A percentile compares a stretch with the other conserved stretches of the same genome.
Evolutionary conservation across 768 basidiomycete genomes (phyloP).

Genomic region (Russula ochroleuca): DNA sequence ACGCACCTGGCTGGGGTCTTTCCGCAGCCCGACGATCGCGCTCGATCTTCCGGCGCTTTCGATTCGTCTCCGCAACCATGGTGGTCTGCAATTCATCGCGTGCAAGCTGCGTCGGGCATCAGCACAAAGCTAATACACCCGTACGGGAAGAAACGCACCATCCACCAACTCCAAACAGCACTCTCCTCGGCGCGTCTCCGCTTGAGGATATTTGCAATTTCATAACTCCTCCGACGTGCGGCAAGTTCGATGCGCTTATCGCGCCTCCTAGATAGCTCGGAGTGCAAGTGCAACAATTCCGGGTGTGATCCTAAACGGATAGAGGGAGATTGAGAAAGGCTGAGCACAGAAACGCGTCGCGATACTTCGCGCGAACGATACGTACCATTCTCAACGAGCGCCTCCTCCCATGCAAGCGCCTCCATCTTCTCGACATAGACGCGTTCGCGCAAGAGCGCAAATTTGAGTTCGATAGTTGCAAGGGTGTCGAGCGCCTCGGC

Average conservation of each 20-base stretch:
- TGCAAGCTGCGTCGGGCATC: slow-evolving; percentile 46
- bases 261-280: slow-evolving; percentile 69
- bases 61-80: slow-evolving; percentile 85
- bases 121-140: slow-evolving; percentile 5
- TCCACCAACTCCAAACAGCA: slow-evolving; percentile 89
- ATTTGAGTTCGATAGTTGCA: slow-evolving; percentile 88
- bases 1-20: slow-evolving; percentile 67
- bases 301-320: slow-evolving; percentile 67
- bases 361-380: slow-evolving; percentile 20
- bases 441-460: slow-evolving; percentile 78
- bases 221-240: slow-evolving; percentile 63
- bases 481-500: slow-evolving; percentile 86
- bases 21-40: slow-evolving; percentile 78
- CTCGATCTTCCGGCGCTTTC: slow-evolving; percentile 80
- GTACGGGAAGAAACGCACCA: slow-evolving; percentile 8
- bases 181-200: slow-evolving; percentile 67
- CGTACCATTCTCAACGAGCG: slow-evolving; percentile 71
- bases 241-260: slow-evolving; percentile 82
- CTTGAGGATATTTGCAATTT: slow-evolving; percentile 57
- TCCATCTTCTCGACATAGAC: slow-evolving; percentile 96
- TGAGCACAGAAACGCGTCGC: neutral
- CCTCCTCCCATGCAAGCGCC: slow-evolving; percentile 81
- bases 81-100: slow-evolving; percentile 78
- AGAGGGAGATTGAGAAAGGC: slow-evolving; percentile 8
- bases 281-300: slow-evolving; percentile 76